A percentile compares a stretch with the other conserved stretches of the same genome.
phyloP scores from a whole-genome alignment of 352 stramenopile species.

The Peronosclerospora sorghi region DNA sequence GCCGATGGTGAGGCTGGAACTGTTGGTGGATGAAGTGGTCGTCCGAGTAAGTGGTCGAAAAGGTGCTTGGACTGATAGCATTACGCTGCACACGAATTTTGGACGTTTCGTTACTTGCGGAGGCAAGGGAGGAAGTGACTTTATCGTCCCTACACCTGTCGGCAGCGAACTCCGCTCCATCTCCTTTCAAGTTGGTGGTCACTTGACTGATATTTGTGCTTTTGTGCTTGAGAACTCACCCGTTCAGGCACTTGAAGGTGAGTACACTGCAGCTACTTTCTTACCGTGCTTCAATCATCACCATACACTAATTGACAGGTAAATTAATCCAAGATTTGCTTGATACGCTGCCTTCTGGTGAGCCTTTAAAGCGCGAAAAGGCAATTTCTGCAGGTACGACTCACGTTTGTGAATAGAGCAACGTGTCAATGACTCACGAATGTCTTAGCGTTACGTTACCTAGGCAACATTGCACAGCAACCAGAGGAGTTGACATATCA shows the following conservation, averaged over 20 bases:
- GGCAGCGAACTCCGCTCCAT: slow-evolving; percentile 49
- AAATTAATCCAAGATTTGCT: slow-evolving; percentile 15
- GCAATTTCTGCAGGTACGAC: slow-evolving; percentile 26
- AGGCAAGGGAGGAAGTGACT: slow-evolving; percentile 46
- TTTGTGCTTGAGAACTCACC: slow-evolving; percentile 30
- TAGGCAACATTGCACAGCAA: slow-evolving; percentile 49
- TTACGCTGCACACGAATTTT: slow-evolving; percentile 62
- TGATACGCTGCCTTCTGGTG: slow-evolving; percentile 5
- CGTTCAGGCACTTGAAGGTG: slow-evolving; percentile 13
- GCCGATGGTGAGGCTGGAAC: slow-evolving; percentile 21
- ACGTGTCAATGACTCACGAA: not conserved
- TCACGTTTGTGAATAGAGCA: not conserved
- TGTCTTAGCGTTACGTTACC: slow-evolving; percentile 39
- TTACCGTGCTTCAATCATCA: too few relatives aligned
- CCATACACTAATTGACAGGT: slow-evolving; percentile 11
- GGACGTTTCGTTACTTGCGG: slow-evolving; percentile 40
- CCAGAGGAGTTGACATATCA: slow-evolving; percentile 55
- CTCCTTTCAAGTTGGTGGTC: slow-evolving; percentile 47
- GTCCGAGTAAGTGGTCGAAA: slow-evolving; percentile 41
- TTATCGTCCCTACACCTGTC: slow-evolving; percentile 22
- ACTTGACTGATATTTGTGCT: slow-evolving; percentile 41
- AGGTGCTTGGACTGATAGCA: slow-evolving; percentile 60
- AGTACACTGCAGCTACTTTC: not conserved
- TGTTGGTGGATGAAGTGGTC: slow-evolving; percentile 46
- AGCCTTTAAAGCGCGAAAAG: slow-evolving; percentile 10